These are phyloP conservation scores for Sporothrix variecibatus DNA, from an alignment of 2,329 filamentous ascomycete genomes.

Conservation along the genomic window DNA sequence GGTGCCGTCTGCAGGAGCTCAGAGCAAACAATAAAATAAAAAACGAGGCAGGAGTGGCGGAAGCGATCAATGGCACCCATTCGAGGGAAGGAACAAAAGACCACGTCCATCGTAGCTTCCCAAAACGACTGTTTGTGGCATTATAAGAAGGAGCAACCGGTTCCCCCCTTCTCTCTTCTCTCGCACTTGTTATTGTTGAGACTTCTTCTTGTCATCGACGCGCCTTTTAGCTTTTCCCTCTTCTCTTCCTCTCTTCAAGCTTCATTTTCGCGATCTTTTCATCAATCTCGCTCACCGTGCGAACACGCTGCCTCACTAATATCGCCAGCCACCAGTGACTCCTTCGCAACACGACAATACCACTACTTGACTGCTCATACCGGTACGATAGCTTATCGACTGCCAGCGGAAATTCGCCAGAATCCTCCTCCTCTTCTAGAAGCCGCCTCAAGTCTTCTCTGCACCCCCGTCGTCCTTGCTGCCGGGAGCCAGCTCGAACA, in stretches of 20 bases:
- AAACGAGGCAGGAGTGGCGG: slow-evolving; percentile 13
- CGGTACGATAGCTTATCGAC: not conserved
- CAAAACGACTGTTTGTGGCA: slow-evolving; percentile 5
- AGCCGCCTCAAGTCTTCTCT: slow-evolving; percentile 22
- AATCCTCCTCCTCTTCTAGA: slow-evolving; percentile 26
- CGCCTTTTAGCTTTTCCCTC: not conserved
- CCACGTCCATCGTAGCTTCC: not conserved
- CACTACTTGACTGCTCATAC: not conserved
- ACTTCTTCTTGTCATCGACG: not conserved
- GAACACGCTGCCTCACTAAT: not conserved
- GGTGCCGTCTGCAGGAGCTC: not conserved
- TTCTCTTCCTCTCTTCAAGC: not conserved
- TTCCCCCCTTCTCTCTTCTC: not conserved
- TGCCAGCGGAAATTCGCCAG: slow-evolving; percentile 2
- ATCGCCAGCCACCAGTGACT: not conserved
- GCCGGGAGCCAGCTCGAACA: slow-evolving; percentile 17
- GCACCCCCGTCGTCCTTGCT: slow-evolving; percentile 21
- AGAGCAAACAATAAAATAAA: not conserved
- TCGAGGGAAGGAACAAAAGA: slow-evolving; percentile 14
- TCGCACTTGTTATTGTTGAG: not conserved
- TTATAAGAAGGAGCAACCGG: slow-evolving; percentile 10
- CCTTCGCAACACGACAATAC: not conserved
- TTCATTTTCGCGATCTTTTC: not conserved
- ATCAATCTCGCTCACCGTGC: not conserved
- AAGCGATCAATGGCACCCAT: not conserved